phyloP scores from a whole-genome alignment of 2,329 filamentous ascomycete species.

The Ceratocystis papillata region DNA sequence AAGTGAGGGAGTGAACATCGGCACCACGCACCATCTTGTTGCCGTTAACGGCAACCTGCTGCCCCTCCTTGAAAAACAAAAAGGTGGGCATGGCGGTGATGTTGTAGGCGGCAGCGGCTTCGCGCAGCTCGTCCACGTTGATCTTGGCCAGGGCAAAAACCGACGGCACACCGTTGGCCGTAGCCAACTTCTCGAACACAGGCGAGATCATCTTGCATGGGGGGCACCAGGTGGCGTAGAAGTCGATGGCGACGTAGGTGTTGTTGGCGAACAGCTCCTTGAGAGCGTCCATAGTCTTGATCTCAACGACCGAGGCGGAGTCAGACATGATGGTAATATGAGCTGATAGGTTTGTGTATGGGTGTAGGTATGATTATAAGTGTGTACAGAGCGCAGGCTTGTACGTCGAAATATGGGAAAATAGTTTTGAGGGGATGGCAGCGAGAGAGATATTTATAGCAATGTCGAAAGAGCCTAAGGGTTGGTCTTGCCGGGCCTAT shows the following conservation, averaged over 20 bases:
- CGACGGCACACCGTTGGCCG: slow-evolving; percentile 33
- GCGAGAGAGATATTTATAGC: too few species aligned
- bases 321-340: slow-evolving; percentile 13
- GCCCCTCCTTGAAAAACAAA: slow-evolving; percentile 66
- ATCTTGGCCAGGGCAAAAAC: slow-evolving; percentile 71
- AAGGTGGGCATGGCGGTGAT: slow-evolving; percentile 93
- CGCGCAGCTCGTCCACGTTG: slow-evolving; percentile 73
- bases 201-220: slow-evolving; percentile 89
- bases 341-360: neutral
- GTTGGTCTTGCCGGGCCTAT: too few species aligned
- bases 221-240: slow-evolving; percentile 83
- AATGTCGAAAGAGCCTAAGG: too few species aligned
- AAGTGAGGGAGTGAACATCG: slow-evolving; percentile 28
- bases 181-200: slow-evolving; percentile 39
- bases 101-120: slow-evolving; percentile 63
- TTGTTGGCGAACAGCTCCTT: slow-evolving; percentile 30
- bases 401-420: too few species aligned
- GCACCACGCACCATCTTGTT: slow-evolving; percentile 28
- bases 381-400: neutral
- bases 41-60: slow-evolving; percentile 33
- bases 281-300: slow-evolving; percentile 18
- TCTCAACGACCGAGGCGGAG: slow-evolving; percentile 22
- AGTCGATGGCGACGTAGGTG: slow-evolving; percentile 68
- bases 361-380: neutral
- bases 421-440: too few species aligned